phyloP scores from a whole-genome alignment of 1,139 yeast genomes.

The Saccharomycopsis hybrid region DNA sequence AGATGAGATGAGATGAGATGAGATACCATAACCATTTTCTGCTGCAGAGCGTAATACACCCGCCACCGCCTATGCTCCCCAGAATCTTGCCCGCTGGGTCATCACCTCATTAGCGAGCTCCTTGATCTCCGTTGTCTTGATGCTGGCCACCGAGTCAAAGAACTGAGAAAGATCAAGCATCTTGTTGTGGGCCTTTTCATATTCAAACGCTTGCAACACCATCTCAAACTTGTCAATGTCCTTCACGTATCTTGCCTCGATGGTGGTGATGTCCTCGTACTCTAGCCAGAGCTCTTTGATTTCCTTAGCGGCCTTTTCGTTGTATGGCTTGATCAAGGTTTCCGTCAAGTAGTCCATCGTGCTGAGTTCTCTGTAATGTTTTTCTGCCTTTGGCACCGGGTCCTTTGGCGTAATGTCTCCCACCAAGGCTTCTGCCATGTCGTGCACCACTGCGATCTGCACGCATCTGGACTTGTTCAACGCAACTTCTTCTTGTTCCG shows the following conservation, averaged over 20 bases:
- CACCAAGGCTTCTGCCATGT: constrained; percentile 87
- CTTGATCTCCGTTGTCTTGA: constrained; percentile 68
- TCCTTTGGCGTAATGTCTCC: constrained; percentile 94
- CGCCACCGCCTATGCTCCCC: background rate
- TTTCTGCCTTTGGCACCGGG: constrained; percentile 54
- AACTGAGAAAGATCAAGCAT: constrained; percentile 54
- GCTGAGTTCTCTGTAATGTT: constrained; percentile 73
- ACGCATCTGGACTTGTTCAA: constrained; percentile 46
- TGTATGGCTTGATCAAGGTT: constrained; percentile 53
- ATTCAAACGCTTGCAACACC: constrained; percentile 85
- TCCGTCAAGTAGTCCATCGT: constrained; percentile 65
- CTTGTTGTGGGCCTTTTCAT: constrained; percentile 59
- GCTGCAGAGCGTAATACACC: too few relatives aligned
- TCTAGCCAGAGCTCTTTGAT: constrained; percentile 77
- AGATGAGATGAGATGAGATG: too few relatives aligned
- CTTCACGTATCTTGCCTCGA: constrained; percentile 86
- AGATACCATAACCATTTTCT: too few relatives aligned
- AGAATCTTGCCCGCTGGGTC: constrained; percentile 29
- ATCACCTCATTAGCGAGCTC: constrained; percentile 65
- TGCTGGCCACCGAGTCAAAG: constrained; percentile 52
- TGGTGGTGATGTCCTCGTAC: constrained; percentile 75
- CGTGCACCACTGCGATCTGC: constrained; percentile 85
- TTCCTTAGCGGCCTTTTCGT: constrained; percentile 56
- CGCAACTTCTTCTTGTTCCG: constrained; percentile 29
- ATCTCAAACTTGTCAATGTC: constrained; percentile 94